A percentile compares a stretch with the other conserved stretches of the same genome.
Conservation (phyloP, 2,329 filamentous ascomycete species). For the Pestalotiopsis sp. region DNA sequence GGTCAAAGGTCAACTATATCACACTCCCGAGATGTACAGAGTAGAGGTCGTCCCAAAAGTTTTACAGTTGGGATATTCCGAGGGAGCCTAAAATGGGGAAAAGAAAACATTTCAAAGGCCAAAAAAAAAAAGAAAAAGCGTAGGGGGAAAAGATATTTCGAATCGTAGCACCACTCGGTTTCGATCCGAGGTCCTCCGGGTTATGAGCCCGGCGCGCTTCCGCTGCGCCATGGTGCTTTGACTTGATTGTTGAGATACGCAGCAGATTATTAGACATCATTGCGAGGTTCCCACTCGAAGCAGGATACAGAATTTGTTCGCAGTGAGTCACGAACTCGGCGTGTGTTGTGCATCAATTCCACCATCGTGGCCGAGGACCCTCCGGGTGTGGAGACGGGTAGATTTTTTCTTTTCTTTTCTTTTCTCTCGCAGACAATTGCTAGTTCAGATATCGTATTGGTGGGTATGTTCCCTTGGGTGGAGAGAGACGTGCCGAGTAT, state of each 20-base stretch:
- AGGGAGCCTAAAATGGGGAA: neutral
- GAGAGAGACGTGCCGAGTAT: too few relatives aligned
- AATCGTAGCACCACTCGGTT: slow-evolving; percentile 36
- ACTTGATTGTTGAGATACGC: neutral
- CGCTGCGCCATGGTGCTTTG: slow-evolving; percentile 37
- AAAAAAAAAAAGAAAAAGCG: neutral
- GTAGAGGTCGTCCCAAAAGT: neutral
- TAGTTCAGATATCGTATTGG: too few relatives aligned
- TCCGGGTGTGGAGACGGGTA: neutral
- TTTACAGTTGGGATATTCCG: too few relatives aligned
- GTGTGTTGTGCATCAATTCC: neutral
- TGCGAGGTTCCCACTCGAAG: neutral
- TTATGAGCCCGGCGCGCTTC: slow-evolving; percentile 41
- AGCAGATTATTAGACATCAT: neutral
- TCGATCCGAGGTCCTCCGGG: slow-evolving; percentile 39
- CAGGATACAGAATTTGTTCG: neutral
- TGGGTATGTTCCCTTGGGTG: too few relatives aligned
- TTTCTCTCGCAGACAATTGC: neutral
- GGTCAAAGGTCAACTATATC: neutral
- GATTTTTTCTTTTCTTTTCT: neutral
- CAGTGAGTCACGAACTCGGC: neutral
- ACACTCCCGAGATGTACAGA: too few relatives aligned
- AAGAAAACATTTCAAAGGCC: neutral
- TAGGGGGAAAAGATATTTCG: slow-evolving; percentile 10
- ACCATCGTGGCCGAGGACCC: neutral